Evolutionary conservation across 1,284 basidiomycete species (phyloP).

Genomic region (Phylloporus gajari): DNA sequence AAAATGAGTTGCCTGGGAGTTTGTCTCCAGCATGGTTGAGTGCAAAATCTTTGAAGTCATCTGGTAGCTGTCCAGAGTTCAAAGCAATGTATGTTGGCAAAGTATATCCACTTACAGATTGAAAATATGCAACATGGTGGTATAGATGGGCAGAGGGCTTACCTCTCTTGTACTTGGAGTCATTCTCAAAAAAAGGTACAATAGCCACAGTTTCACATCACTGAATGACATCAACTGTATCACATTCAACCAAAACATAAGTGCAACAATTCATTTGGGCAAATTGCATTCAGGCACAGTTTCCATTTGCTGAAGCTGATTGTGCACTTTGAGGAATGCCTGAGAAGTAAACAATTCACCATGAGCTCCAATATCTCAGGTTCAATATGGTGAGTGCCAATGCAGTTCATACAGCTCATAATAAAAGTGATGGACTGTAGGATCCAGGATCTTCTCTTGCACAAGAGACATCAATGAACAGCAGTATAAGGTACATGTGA

Average conservation of each 20-base stretch:
- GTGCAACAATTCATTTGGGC: background rate
- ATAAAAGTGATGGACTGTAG: background rate
- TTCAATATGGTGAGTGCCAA: background rate
- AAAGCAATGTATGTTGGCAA: background rate
- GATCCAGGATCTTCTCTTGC: background rate
- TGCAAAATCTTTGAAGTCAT: conserved; percentile 20
- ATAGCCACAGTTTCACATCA: conserved; percentile 31
- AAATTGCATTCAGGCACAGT: conserved; percentile 12
- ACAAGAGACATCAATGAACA: background rate
- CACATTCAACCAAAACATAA: conserved; percentile 23
- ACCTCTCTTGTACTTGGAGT: conserved; percentile 48
- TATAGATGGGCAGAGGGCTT: conserved; percentile 30
- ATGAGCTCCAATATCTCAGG: background rate
- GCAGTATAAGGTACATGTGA: background rate
- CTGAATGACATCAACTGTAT: conserved; percentile 17
- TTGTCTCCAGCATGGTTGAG: conserved; percentile 30
- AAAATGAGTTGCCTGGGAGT: background rate
- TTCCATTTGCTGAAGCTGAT: background rate
- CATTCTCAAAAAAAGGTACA: conserved; percentile 51
- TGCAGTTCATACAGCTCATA: background rate
- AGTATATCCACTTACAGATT: conserved; percentile 32
- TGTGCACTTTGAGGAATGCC: background rate
- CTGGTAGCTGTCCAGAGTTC: conserved; percentile 17
- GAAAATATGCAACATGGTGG: conserved; percentile 48
- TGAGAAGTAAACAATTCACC: background rate